A percentile compares a stretch with the other conserved stretches of the same genome.
Conservation (phyloP, 2,329 filamentous ascomycete species). For the Penicillium vulpinum region DNA sequence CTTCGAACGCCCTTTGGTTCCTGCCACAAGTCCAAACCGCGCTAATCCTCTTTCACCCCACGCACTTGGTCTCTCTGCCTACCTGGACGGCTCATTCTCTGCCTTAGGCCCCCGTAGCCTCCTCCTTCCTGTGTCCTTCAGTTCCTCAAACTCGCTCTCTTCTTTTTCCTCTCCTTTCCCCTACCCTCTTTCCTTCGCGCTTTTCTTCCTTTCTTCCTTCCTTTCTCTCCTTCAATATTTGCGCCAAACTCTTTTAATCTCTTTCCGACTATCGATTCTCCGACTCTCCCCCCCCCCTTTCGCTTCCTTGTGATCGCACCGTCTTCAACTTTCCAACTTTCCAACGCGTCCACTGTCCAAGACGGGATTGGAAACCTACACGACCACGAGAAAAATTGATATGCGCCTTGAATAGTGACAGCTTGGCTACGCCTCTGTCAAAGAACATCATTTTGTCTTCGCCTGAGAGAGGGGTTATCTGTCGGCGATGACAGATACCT, state of each 20-base stretch:
- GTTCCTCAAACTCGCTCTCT: constrained; percentile 22
- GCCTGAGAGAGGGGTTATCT: constrained; percentile 48
- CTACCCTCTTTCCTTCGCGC: constrained; percentile 18
- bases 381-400: constrained; percentile 15
- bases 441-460: constrained; percentile 28
- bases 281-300: constrained; percentile 13
- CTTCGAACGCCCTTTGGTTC: neutral
- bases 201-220: constrained; percentile 15
- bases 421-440: constrained; percentile 16
- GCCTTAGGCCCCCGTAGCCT: constrained; percentile 28
- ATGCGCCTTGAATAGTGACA: constrained; percentile 25
- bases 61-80: constrained; percentile 11
- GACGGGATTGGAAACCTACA: constrained; percentile 9
- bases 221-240: constrained; percentile 14
- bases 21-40: constrained; percentile 8
- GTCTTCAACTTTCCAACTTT: constrained; percentile 1
- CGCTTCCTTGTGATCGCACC: constrained; percentile 9
- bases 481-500: constrained; percentile 58
- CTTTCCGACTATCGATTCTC: constrained; percentile 2
- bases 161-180: constrained; percentile 28
- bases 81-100: constrained; percentile 23
- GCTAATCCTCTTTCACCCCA: constrained; percentile 21
- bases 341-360: constrained; percentile 17
- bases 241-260: constrained; percentile 7
- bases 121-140: constrained; percentile 22